Evolutionary conservation across 352 stramenopile genomes (phyloP), one percentile per base, ranked within the genome.

Genomic region (Peronospora belbahrii): DNA sequence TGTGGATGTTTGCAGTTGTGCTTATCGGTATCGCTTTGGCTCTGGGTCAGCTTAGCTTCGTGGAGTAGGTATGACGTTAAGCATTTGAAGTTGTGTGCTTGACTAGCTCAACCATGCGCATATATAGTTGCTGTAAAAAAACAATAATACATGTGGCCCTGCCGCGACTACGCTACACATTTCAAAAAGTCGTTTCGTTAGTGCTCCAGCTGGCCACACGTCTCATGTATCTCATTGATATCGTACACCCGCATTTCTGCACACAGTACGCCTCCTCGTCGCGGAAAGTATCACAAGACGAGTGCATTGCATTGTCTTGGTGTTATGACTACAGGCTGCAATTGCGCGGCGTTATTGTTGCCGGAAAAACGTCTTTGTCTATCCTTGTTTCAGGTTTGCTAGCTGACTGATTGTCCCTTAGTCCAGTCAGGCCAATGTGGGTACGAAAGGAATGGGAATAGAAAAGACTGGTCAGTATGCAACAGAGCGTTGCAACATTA

Each of bases 171-270:
- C n/a, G n/a, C n/a, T n/a, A n/a, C n/a, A n/a, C n/a, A n/a, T n/a
- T n/a, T n/a, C n/a, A n/a, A n/a, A 90, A 72, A 85, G 10, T 74
- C 75, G 27, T 88, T 90, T 17, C 74, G 53, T 75, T 76, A 88
- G 37, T 74, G 74, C 15, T 88, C 72, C 2, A 74, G 79, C 33
- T 87, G 61, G 14, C 76, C 76, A 33, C 88, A 85, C 19, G 66
- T 80, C 49, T 84, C 69, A n/a, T 62, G 78, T 83, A 61, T 91
- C 61, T 88, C 77, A 36, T 85, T 86, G 35, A 88, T 58, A 39
- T 91, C 80, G 4, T 67, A 63, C 74, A 9, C 75, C 77, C 0
- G 77, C 68, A n/a, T 27, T 88, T 74, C 43, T 88, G 80, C 23
- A 88, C 69, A 0, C 77, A 70, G 32, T 88, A 88, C 0, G 80